Base-by-base conservation (phyloP, 139 green algal genomes). In the Chara braunii region DNA sequence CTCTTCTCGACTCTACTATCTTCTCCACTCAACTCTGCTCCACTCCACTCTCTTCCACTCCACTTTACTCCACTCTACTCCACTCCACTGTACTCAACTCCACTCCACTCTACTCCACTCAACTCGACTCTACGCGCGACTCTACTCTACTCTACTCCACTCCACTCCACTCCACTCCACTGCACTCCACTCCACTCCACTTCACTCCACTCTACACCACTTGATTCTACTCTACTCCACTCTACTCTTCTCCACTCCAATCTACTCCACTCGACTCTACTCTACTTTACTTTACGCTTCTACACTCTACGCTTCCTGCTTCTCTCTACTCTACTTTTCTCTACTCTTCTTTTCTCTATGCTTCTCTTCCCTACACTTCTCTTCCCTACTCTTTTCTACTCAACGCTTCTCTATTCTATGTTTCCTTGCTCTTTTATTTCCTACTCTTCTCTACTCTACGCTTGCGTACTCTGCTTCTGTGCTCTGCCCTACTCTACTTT, bases 131-230 rank as follows among this genome's bases (percentile, higher is more conserved):
- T 18, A 18, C 40, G 14, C 9, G 32, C 7, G 26, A 56, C 45
- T 56, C 45, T 9, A 56, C 9, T 22, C 45, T 28, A 56, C 45
- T 56, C 45, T 9, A 9, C 7, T 56, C 45, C 45, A 7, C 45
- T 56, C 45, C 45, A 56, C 45, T 56, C 45, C 45, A 56, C 45
- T 56, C 45, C 45, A 56, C 45, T 56, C 45, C 45, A 56, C 7
- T 56, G 26, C 45, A 56, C 7, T 56, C 45, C 45, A 56, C 7
- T 56, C 45, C 45, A 23, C 7, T 56, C 45, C 45, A 23, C 7
- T 56, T 28, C 45, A 56, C 45, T 56, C 7, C 45, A 56, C 9
- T 7, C 45, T 28, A 56, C 45, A 37, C 45, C 45, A 56, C 7
- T 56, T 28, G 26, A 56, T 23, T 56, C 45, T 9, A 28, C 32